Conservation (phyloP, 2,329 filamentous ascomycete species). For the Podosphaera fusca region DNA sequence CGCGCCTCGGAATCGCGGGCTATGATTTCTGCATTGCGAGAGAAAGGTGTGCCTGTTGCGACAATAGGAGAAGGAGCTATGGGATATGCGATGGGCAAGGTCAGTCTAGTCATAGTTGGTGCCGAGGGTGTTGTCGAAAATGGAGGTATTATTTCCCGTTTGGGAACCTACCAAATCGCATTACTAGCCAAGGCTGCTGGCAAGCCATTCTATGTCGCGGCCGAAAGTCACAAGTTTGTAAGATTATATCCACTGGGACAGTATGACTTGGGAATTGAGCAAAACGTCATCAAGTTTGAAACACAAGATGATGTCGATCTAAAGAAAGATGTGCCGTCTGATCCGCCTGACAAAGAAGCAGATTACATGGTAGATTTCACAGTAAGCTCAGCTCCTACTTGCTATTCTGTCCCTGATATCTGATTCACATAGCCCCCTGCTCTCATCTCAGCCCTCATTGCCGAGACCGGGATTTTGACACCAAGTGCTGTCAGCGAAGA, state of each 20-base stretch:
- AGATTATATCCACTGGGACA: constrained; percentile 66
- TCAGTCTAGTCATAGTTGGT: constrained; percentile 44
- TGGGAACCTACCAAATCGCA: constrained; percentile 73
- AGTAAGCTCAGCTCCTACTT: constrained; percentile 19
- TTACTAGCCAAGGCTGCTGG: constrained; percentile 44
- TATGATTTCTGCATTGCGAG: constrained; percentile 48
- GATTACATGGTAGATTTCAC: constrained; percentile 42
- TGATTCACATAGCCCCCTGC: constrained; percentile 32
- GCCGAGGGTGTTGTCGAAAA: constrained; percentile 84
- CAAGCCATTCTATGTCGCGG: constrained; percentile 70
- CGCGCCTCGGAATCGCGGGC: constrained; percentile 38
- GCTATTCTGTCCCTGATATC: constrained; percentile 1
- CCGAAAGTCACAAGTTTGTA: constrained; percentile 93
- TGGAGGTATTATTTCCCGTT: constrained; percentile 70
- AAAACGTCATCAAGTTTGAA: constrained; percentile 53
- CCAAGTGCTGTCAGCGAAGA: constrained; percentile 48
- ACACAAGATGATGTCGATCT: constrained; percentile 29
- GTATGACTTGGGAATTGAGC: constrained; percentile 57
- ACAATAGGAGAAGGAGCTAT: constrained; percentile 55
- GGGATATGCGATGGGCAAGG: constrained; percentile 55
- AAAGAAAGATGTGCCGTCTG: constrained; percentile 9
- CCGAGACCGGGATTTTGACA: constrained; percentile 49
- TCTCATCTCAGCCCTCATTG: constrained; percentile 50
- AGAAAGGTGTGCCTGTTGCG: constrained; percentile 58
- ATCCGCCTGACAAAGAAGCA: constrained; percentile 8